Evolutionary conservation across 306 rosid species (phyloP), one percentile per base, ranked within the genome.

Genomic region (Corylus americana): DNA sequence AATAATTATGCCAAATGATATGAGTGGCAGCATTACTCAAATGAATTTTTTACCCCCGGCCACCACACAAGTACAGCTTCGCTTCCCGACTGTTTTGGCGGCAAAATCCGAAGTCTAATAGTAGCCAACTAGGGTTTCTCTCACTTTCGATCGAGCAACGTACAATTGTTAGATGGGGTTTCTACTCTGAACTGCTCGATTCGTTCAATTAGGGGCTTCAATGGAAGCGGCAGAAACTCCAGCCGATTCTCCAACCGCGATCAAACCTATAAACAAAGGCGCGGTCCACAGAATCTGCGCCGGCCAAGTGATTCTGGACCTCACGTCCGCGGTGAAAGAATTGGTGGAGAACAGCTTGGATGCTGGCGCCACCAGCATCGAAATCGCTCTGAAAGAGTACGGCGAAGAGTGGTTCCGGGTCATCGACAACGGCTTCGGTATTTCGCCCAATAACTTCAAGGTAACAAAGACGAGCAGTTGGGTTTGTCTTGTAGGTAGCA

Each of bases 321-420:
- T 95, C 80, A 84, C 97, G n/a, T 90, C 98, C 51, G 98, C 98
- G n/a, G 94, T 95, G 48, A 95, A 95, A 79, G 98, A 95, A 64
- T 81, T 95, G 73, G 97, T 95, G 82, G 98, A 95, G 81, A 95
- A 95, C 84, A 92, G 98, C 93, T 80, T 95, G 80, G 98, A 95
- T 73, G 92, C 98, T 66, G 90, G 92, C 75, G 92, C 98, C 77
- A 91, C 98, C 73, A 69, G 87, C 91, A 81, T 95, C 75, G 98
- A 92, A 80, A 89, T 95, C 74, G 18, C 91, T 5, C 88, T 95
- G 76, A 91, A 86, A 73, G 92, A 90, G 39, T 87, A 84, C 77
- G 98, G 98, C 59, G 87, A 91, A 76, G 92, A 91, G 58, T 89
- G 77, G 81, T 86, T 95, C 81, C 98, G 92, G 79, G 98, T 95